Evolutionary conservation across 1,284 basidiomycete genomes (phyloP), one percentile per base, ranked within the genome.

Genomic region (Naganishia liquefaciens): DNA sequence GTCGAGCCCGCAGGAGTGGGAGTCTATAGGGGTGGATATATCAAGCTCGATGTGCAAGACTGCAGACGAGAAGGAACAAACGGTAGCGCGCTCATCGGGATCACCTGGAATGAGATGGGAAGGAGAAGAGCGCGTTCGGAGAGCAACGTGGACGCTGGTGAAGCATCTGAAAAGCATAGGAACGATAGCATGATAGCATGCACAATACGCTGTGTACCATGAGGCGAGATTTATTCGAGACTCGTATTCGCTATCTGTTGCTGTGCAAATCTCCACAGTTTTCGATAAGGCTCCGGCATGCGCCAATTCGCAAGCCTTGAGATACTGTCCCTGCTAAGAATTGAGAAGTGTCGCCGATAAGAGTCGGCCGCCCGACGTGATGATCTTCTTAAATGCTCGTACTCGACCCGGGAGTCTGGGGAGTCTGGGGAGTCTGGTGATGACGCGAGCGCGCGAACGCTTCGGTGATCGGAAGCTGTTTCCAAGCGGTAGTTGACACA

Each of bases 141-240:
- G 57, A n/a, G 57, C 47, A 19, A 40, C 57, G 11, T 60, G 57
- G 57, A 60, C 47, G 30, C 33, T 60, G 30, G 57, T 60, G 7
- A 60, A 60, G 23, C 57, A 60, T 50, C n/a, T 60, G 57, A 60
- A 60, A 27, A 60, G 46, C 39, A 40, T 49, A 23, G 57, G 57
- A 10, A 50, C 40, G 46, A 60, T 60, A 40, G 57, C 57, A 27
- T 58, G 39, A 33, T 23, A 23, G 13, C 15, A 37, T 46, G 15
- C 19, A 46, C 13, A 19, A 19, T 37, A 19, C 0, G 19, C 28
- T 10, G 33, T 13, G 2, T 5, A 5, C 2, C 6, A 4, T 10
- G 33, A 37, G 33, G 33, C 33, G 33, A 13, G 11, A 3, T 37
- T 37, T 17, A 44, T 44, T n/a, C n/a, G n/a, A n/a, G n/a, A n/a